Conservation (phyloP, 2,329 filamentous ascomycete species). For the Colletotrichum tofieldiae region DNA sequence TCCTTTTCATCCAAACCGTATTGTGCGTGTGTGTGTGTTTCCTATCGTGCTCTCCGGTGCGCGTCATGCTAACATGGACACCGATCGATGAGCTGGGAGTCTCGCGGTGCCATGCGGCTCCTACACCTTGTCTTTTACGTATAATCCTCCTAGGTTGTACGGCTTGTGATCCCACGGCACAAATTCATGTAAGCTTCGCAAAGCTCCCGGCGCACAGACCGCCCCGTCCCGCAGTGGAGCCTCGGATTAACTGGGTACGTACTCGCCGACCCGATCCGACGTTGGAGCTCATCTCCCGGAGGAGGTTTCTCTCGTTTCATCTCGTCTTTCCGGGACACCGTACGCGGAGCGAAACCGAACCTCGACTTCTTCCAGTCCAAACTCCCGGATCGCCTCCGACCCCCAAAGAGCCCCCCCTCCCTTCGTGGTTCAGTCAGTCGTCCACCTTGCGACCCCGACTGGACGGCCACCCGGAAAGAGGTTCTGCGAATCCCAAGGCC, state of each 20-base stretch:
- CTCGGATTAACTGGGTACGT: slow-evolving; percentile 21
- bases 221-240: slow-evolving; percentile 10
- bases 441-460: neutral
- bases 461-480: neutral
- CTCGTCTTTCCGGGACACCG: slow-evolving; percentile 17
- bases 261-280: neutral
- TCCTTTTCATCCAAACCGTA: too few relatives aligned
- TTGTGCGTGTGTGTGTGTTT: neutral
- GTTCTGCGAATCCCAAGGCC: neutral
- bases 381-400: neutral
- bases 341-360: slow-evolving; percentile 15
- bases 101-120: neutral
- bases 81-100: too few relatives aligned
- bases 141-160: neutral
- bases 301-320: slow-evolving; percentile 35
- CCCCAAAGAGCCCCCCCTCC: neutral
- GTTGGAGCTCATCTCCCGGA: neutral
- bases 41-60: neutral
- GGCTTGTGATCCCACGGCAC: neutral
- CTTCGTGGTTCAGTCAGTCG: neutral
- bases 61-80: too few relatives aligned
- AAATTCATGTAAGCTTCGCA: slow-evolving; percentile 4
- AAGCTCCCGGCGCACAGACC: slow-evolving; percentile 13
- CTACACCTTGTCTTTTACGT: neutral
- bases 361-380: neutral